These are phyloP conservation scores for Lachancea dasiensis DNA, from an alignment of 805 yeast genomes.

Conservation along the genomic window DNA sequence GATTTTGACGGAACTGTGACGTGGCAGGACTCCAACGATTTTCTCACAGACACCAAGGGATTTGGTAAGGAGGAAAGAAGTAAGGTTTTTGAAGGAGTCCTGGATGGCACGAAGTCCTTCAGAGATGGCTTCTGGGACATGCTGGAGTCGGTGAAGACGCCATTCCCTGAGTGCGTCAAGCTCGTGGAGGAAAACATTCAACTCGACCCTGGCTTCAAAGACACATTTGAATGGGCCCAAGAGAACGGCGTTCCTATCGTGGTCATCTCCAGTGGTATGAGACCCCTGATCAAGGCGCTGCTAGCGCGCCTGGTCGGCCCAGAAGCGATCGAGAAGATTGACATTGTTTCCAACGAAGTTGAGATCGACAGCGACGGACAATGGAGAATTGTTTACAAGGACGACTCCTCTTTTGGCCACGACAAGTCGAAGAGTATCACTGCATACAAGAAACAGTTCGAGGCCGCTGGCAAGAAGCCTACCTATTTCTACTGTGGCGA, in stretches of 20 bases:
- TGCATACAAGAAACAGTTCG: slow-evolving; percentile 32
- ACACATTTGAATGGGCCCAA: slow-evolving; percentile 74
- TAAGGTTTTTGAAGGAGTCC: slow-evolving; percentile 63
- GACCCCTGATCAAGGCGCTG: slow-evolving; percentile 78
- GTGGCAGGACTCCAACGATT: slow-evolving; percentile 90
- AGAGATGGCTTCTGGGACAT: slow-evolving; percentile 79
- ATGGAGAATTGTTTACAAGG: slow-evolving; percentile 85
- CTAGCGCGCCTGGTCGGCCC: slow-evolving; percentile 69
- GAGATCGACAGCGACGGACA: slow-evolving; percentile 45
- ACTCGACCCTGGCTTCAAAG: slow-evolving; percentile 86
- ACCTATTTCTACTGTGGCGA: slow-evolving; percentile 90
- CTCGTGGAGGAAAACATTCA: slow-evolving; percentile 56
- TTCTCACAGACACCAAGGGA: slow-evolving; percentile 81
- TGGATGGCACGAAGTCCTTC: slow-evolving; percentile 61
- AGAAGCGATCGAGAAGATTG: slow-evolving; percentile 63
- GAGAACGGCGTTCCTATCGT: slow-evolving; percentile 71
- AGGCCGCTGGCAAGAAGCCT: slow-evolving; percentile 43
- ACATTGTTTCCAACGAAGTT: slow-evolving; percentile 78
- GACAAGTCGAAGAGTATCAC: slow-evolving; percentile 83
- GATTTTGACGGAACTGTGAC: slow-evolving; percentile 99
- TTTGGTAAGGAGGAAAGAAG: slow-evolving; percentile 67
- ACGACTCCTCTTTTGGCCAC: slow-evolving; percentile 87
- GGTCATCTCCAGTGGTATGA: slow-evolving; percentile 91
- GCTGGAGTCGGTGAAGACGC: slow-evolving; percentile 71
- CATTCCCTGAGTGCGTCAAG: slow-evolving; percentile 79